phyloP scores from a whole-genome alignment of 495 filamentous ascomycete genomes.

The Talaromyces trachyspermus region DNA sequence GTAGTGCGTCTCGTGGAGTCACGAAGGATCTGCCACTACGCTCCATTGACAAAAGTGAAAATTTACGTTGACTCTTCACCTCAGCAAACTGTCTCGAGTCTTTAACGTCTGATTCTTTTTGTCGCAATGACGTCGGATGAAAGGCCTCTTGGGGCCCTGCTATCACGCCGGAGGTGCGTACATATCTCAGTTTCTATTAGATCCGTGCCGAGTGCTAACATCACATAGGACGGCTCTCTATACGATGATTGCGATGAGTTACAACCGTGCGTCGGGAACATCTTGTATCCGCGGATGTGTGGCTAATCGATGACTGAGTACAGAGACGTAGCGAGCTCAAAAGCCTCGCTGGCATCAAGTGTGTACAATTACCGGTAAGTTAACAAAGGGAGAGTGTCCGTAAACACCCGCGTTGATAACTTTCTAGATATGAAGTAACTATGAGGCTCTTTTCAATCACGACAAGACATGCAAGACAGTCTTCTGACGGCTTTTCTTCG shows the following conservation, averaged over 20 bases:
- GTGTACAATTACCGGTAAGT: slow-evolving; percentile 38
- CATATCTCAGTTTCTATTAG: background rate
- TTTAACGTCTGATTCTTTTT: too few species aligned
- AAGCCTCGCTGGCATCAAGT: slow-evolving; percentile 24
- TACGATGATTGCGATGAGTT: background rate
- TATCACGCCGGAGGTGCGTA: background rate
- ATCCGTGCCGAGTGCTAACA: background rate
- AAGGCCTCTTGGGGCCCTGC: too few species aligned
- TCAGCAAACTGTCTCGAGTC: too few species aligned
- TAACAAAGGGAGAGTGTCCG: background rate
- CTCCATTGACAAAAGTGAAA: too few species aligned
- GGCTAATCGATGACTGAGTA: background rate
- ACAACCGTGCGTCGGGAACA: background rate
- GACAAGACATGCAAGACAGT: slow-evolving; percentile 24
- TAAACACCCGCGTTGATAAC: background rate
- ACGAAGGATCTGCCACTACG: too few species aligned
- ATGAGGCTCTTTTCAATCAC: slow-evolving; percentile 20
- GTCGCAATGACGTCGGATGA: too few species aligned
- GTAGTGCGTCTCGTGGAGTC: too few species aligned
- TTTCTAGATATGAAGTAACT: slow-evolving; percentile 3
- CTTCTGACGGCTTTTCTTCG: slow-evolving; percentile 23
- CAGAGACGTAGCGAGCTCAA: slow-evolving; percentile 4
- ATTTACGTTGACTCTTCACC: too few species aligned
- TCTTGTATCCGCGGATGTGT: background rate
- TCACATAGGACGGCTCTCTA: background rate